These are phyloP conservation scores for Tolypocladium capitatum DNA, from an alignment of 2,329 filamentous ascomycete genomes.

Conservation along the genomic window DNA sequence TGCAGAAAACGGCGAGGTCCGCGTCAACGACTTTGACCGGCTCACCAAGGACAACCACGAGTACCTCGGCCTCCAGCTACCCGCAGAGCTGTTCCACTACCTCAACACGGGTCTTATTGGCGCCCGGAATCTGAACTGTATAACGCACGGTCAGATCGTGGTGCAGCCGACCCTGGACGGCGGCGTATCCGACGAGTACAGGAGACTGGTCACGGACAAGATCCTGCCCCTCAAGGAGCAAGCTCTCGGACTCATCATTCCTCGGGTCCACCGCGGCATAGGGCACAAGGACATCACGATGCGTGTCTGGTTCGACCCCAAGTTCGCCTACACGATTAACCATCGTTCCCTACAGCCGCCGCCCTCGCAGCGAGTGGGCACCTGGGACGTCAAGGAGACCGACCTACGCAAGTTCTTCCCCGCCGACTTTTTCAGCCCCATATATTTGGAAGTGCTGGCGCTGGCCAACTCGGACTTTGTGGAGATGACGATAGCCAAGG, in stretches of 20 bases:
- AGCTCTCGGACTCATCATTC: slow-evolving; percentile 64
- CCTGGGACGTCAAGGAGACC: slow-evolving; percentile 62
- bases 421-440: slow-evolving; percentile 23
- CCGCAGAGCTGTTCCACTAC: slow-evolving; percentile 84
- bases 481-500: slow-evolving; percentile 51
- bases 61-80: slow-evolving; percentile 79
- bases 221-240: slow-evolving; percentile 64
- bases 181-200: slow-evolving; percentile 67
- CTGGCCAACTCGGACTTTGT: slow-evolving; percentile 59
- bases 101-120: slow-evolving; percentile 72
- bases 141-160: slow-evolving; percentile 65
- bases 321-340: slow-evolving; percentile 54
- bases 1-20: slow-evolving; percentile 61
- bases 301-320: slow-evolving; percentile 71
- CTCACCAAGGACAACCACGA: slow-evolving; percentile 76
- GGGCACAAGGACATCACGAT: slow-evolving; percentile 66
- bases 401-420: slow-evolving; percentile 36
- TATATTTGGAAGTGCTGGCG: slow-evolving; percentile 50
- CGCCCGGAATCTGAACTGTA: slow-evolving; percentile 65
- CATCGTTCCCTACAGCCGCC: slow-evolving; percentile 36
- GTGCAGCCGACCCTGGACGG: slow-evolving; percentile 79
- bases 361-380: slow-evolving; percentile 33
- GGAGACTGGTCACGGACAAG: slow-evolving; percentile 59
- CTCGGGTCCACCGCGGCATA: slow-evolving; percentile 71
- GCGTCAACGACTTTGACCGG: slow-evolving; percentile 57